phyloP scores from a whole-genome alignment of 2,329 filamentous ascomycete genomes.

The Ophiocordyceps sinensis region DNA sequence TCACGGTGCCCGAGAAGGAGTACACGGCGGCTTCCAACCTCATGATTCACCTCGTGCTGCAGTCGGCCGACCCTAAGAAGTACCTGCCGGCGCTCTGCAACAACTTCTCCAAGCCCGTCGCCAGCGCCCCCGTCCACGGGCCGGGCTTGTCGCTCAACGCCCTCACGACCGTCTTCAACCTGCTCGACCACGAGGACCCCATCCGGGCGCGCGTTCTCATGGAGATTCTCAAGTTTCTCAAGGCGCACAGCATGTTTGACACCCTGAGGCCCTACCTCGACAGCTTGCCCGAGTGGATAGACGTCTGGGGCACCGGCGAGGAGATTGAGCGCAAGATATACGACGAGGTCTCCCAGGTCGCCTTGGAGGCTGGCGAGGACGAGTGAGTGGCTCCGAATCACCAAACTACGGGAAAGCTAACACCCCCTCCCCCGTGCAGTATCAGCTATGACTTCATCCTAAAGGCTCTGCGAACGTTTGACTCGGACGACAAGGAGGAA shows the following conservation, averaged over 20 bases:
- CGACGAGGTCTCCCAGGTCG: constrained; percentile 67
- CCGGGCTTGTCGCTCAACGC: constrained; percentile 76
- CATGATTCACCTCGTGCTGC: constrained; percentile 80
- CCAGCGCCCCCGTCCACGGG: constrained; percentile 74
- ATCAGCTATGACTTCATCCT: constrained; percentile 54
- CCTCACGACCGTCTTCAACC: constrained; percentile 93
- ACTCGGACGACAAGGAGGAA: constrained; percentile 38
- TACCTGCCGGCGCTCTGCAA: constrained; percentile 80
- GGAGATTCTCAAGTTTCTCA: constrained; percentile 74
- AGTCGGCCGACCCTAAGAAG: constrained; percentile 71
- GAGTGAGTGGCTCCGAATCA: constrained; percentile 37
- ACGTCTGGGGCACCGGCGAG: constrained; percentile 66
- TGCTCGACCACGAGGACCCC: constrained; percentile 60
- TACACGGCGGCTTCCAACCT: constrained; percentile 95
- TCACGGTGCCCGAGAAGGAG: constrained; percentile 85
- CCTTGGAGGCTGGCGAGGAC: constrained; percentile 62
- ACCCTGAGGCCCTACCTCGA: constrained; percentile 71
- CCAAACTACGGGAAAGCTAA: neutral
- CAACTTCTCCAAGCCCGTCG: constrained; percentile 77
- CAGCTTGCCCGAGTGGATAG: constrained; percentile 69
- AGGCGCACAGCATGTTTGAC: constrained; percentile 63
- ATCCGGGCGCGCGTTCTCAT: constrained; percentile 83
- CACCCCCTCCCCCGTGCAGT: constrained; percentile 16
- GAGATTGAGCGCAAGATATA: constrained; percentile 78
- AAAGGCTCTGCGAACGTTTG: constrained; percentile 46